phyloP scores from a whole-genome alignment of 495 filamentous ascomycete species.

The Jackrogersella minutella region DNA sequence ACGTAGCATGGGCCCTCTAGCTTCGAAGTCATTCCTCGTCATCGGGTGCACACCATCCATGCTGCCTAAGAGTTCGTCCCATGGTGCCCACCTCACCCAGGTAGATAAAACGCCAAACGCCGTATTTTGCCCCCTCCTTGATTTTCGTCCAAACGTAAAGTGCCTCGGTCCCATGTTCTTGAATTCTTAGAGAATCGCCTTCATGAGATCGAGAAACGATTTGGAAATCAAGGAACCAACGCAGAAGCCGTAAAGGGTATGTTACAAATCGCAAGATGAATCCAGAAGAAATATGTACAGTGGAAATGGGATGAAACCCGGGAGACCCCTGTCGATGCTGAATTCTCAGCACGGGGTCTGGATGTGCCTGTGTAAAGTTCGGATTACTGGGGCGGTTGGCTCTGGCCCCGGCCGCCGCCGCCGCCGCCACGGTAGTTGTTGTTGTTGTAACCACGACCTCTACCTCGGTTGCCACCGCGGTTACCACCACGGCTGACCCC shows the following conservation, averaged over 20 bases:
- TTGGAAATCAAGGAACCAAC: constrained; percentile 35
- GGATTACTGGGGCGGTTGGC: constrained; percentile 44
- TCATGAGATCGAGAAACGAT: constrained; percentile 34
- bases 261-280: constrained; percentile 45
- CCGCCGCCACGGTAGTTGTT: constrained; percentile 55
- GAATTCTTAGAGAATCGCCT: constrained; percentile 38
- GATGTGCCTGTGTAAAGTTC: constrained; percentile 5
- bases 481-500: constrained; percentile 49
- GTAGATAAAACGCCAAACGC: constrained; percentile 40
- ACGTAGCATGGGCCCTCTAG: background rate
- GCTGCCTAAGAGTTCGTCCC: constrained; percentile 18
- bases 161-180: constrained; percentile 33
- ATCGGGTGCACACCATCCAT: constrained; percentile 26
- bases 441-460: constrained; percentile 47
- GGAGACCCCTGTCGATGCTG: constrained; percentile 1
- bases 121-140: constrained; percentile 36
- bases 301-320: constrained; percentile 22
- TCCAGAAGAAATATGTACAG: constrained; percentile 48
- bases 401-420: constrained; percentile 54
- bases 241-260: constrained; percentile 43
- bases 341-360: constrained; percentile 3
- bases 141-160: constrained; percentile 41
- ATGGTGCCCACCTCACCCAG: constrained; percentile 35
- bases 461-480: constrained; percentile 48
- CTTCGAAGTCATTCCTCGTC: constrained; percentile 32